phyloP scores from a whole-genome alignment of 2,329 filamentous ascomycete species.

The Meredithiella fracta region DNA sequence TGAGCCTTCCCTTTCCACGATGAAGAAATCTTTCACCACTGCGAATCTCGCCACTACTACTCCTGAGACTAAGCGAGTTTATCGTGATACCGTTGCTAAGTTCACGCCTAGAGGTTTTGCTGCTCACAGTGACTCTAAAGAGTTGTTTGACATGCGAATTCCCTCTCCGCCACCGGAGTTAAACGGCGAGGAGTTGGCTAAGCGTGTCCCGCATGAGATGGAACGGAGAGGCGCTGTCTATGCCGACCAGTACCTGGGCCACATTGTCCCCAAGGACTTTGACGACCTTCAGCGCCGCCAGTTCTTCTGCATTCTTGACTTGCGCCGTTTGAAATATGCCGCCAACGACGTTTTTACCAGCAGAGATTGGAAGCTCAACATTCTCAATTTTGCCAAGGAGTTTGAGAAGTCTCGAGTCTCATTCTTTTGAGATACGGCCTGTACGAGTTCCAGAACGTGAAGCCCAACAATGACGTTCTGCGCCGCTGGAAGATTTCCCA shows the following conservation, averaged over 20 bases:
- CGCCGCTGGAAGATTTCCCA: slow-evolving; percentile 42
- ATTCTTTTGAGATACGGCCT: slow-evolving; percentile 45
- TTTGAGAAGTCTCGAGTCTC: slow-evolving; percentile 47
- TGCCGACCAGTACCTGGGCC: slow-evolving; percentile 40
- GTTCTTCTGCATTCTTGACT: slow-evolving; percentile 46
- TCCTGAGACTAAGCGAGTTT: slow-evolving; percentile 27
- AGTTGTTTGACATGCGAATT: slow-evolving; percentile 43
- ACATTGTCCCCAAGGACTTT: slow-evolving; percentile 40
- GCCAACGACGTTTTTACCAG: slow-evolving; percentile 43
- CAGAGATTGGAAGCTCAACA: slow-evolving; percentile 47
- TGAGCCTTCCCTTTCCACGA: slow-evolving; percentile 30
- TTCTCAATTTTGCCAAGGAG: slow-evolving; percentile 46
- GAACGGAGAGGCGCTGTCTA: slow-evolving; percentile 39
- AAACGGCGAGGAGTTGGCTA: slow-evolving; percentile 37
- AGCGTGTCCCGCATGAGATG: slow-evolving; percentile 36
- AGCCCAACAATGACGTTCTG: slow-evolving; percentile 39
- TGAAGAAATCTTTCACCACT: slow-evolving; percentile 33
- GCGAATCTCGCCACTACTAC: slow-evolving; percentile 27
- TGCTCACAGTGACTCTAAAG: slow-evolving; percentile 28
- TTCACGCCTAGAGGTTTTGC: slow-evolving; percentile 33
- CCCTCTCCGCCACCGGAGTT: slow-evolving; percentile 39
- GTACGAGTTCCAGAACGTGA: slow-evolving; percentile 46
- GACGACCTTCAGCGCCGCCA: slow-evolving; percentile 43
- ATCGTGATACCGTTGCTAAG: slow-evolving; percentile 31
- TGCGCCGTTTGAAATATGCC: slow-evolving; percentile 44